A percentile compares a stretch with the other conserved stretches of the same genome.
Evolutionary conservation across 768 basidiomycete species (phyloP).

Genomic region (Rhizopogon roseolus): DNA sequence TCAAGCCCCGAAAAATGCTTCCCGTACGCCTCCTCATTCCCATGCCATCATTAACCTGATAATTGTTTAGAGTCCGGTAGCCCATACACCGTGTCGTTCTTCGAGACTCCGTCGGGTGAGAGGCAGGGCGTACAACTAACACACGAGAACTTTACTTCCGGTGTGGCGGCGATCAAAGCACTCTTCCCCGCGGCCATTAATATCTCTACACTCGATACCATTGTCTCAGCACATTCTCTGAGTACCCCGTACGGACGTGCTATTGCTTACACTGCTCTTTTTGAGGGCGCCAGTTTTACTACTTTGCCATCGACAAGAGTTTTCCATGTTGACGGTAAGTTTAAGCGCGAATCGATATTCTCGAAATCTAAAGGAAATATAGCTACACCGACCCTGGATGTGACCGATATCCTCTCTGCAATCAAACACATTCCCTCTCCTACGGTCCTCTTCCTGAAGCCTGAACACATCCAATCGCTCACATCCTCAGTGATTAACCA

Average conservation of each 20-base stretch:
- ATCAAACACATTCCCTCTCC: slow-evolving; percentile 60
- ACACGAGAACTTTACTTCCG: slow-evolving; percentile 84
- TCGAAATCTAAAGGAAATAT: not conserved
- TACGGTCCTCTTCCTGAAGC: slow-evolving; percentile 72
- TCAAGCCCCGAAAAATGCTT: slow-evolving; percentile 38
- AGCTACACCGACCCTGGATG: slow-evolving; percentile 20
- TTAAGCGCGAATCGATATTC: slow-evolving; percentile 3
- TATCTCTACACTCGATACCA: slow-evolving; percentile 67
- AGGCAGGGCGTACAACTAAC: slow-evolving; percentile 65
- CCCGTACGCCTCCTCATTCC: slow-evolving; percentile 40
- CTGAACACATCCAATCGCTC: slow-evolving; percentile 55
- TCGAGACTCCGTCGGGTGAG: slow-evolving; percentile 43
- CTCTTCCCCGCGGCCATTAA: slow-evolving; percentile 71
- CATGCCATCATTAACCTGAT: not conserved
- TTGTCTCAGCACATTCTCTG: slow-evolving; percentile 71
- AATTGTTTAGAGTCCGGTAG: slow-evolving; percentile 35
- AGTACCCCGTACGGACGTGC: slow-evolving; percentile 76
- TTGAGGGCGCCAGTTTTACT: slow-evolving; percentile 69
- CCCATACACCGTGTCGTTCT: slow-evolving; percentile 68
- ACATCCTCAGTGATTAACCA: slow-evolving; percentile 47
- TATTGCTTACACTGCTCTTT: slow-evolving; percentile 74
- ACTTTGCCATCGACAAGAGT: slow-evolving; percentile 55
- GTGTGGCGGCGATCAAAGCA: slow-evolving; percentile 74
- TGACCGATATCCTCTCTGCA: slow-evolving; percentile 44
- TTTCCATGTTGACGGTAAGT: slow-evolving; percentile 36